Evolutionary conservation across 768 basidiomycete species (phyloP), one percentile per base, ranked within the genome.

Genomic region (Calocybe indica): DNA sequence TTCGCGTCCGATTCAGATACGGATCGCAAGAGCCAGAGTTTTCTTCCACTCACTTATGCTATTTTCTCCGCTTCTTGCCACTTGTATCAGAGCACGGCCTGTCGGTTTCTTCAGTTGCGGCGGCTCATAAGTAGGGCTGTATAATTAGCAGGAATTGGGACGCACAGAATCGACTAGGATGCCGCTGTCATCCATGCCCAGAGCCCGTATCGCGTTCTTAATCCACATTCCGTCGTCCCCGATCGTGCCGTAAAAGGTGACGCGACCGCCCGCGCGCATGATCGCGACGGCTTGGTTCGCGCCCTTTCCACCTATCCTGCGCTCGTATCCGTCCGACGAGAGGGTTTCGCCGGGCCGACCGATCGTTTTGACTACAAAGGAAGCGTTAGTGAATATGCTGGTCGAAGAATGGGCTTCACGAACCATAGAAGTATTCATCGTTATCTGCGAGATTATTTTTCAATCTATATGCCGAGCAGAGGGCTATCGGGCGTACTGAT

Each of bases 211-310:
- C 34, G 65, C 58, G 7, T 74, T 64, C 31, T 66, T 62, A 11
- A 80, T 60, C 75, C 78, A 78, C 5, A 54, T 30, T 5, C 79
- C 79, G 52, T 83, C 81, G 29, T 66, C 56, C 6, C 81, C 82
- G 14, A 82, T 65, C 0, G 75, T 72, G 5, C 77, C 80, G 55
- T 74, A 73, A 42, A 82, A 70, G 43, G 65, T 61, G 10, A 72
- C 78, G 5, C 46, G 53, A 1, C 68, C 78, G 9, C 76, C 76
- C 11, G 82, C 80, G 35, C 69, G 69, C 0, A 74, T 71, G 14
- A 82, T 67, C 2, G 81, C 78, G 5, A 76, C 74, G 5, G 82
- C 78, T 58, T 83, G 81, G 58, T 83, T 83, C 7, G 77, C 80
- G 32, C 82, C 82, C 57, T 83, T 83, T 1, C 81, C 82, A 5